Evolutionary conservation across 2,329 filamentous ascomycete species (phyloP), one percentile per base, ranked within the genome.

Genomic region (Lojkania enalia): DNA sequence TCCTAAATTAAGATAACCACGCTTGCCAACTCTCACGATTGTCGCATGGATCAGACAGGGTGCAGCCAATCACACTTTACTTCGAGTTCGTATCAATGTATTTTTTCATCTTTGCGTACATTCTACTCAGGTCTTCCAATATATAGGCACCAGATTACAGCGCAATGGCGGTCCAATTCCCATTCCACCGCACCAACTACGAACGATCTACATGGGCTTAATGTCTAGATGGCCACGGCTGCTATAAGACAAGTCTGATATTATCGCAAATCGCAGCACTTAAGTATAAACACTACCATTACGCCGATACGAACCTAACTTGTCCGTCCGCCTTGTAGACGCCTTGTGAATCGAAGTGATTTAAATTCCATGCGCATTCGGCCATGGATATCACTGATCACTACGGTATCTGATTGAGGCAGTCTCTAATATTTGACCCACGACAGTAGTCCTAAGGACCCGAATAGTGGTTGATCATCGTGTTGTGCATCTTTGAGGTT

Each of bases 1-100:
- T 32, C 29, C 49, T 48, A 54, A 32, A 49, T 51, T 50, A 52
- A 51, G 52, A 46, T 44, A 51, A 45, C 48, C 44, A 23, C 23
- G 37, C 35, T 46, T 45, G 40, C 42, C 47, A 49, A 44, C 35
- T 18, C 42, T 38, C 31, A 48, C 20, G 48, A 52, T 48, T 41
- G 31, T 37, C 41, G 14, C 49, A 36, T 42, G 50, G 52, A 30
- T 45, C 21, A n/a, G 15, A 13, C 11, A 21, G 13, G 14, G 9
- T 11, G 37, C 27, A 23, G 15, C 52, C 49, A 53, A 42, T 52
- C 13, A 44, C 30, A 43, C 18, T 11, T 0, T 11, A 13, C 30
- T 20, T 23, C 25, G 18, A 23, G 35, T 35, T 9, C 19, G 15
- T 7, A 16, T 43, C 32, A 49, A 52, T 44, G 49, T 46, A 54